These are phyloP conservation scores for Ophiostoma triangulosporum DNA, from an alignment of 2,329 filamentous ascomycete genomes.

Conservation along the genomic window DNA sequence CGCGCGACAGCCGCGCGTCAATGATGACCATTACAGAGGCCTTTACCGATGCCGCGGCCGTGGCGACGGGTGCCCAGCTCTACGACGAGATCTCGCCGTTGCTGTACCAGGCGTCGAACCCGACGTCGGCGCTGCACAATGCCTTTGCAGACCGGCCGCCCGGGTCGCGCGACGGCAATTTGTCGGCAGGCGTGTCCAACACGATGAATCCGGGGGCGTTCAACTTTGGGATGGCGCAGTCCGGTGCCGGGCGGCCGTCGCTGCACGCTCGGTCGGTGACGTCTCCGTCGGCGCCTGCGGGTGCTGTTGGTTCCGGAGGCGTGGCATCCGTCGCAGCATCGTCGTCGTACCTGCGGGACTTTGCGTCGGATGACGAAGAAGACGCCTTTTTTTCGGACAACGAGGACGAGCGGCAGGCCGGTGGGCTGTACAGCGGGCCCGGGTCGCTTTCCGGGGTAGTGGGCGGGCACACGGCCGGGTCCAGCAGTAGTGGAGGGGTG, in stretches of 20 bases:
- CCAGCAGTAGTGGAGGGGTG: not conserved
- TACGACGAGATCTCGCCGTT: conserved; percentile 92
- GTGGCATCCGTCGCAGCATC: conserved; percentile 65
- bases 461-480: not conserved
- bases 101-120: conserved; percentile 70
- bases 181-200: conserved; percentile 25
- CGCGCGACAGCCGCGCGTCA: conserved; percentile 48
- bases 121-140: conserved; percentile 71
- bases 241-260: conserved; percentile 37
- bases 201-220: conserved; percentile 51
- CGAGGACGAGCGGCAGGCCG: conserved; percentile 41
- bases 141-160: conserved; percentile 66
- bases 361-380: conserved; percentile 73
- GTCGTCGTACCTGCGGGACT: conserved; percentile 42
- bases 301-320: not conserved
- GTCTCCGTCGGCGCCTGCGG: conserved; percentile 49
- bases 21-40: conserved; percentile 48
- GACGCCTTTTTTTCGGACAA: conserved; percentile 71
- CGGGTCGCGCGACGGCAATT: conserved; percentile 43
- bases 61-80: conserved; percentile 61
- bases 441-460: not conserved
- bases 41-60: conserved; percentile 41
- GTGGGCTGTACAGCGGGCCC: conserved; percentile 12
- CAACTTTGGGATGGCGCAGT: conserved; percentile 16
- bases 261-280: conserved; percentile 76